Base-by-base conservation (phyloP, 2,329 filamentous ascomycete species). In the Pseudogymnoascus sp. region DNA sequence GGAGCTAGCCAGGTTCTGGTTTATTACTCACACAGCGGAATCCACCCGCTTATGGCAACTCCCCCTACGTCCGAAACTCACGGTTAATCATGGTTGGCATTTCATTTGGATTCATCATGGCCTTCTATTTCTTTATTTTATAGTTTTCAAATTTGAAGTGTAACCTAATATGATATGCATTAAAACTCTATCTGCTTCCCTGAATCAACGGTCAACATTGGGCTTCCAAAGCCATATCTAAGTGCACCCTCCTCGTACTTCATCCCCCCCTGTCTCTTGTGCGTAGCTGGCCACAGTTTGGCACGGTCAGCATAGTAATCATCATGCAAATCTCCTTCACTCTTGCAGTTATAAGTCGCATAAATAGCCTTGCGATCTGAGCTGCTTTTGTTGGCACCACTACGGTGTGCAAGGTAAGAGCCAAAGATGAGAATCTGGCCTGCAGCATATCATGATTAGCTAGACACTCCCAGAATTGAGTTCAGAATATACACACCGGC, bases 251-350 rank as follows among this genome's bases (percentile, higher is more conserved):
- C 72, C n/a, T 72, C 70, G 60, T 77, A 77, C 1, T 67, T 63
- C 56, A 73, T 67, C 9, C 74, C 73, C 2, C 71, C 65, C 59
- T 73, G 69, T 1, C 74, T 69, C 67, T 76, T 71, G 62, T 79
- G 77, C 9, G 75, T 77, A 1, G 76, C 72, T 7, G 76, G 76
- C 69, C 75, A 79, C 14, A 76, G 70, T 64, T 74, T 74, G 34
- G 71, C 68, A 12, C 77, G 70, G 66, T 78, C 75, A 8, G 66
- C 67, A 67, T 78, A 79, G 66, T 79, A 79, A 59, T 72, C 69
- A 63, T 75, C 73, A 64, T 76, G 76, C n/a, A 79, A 66, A 64
- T 77, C 72, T 1, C 77, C 77, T 61, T 79, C 77, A 0, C 66
- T 65, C 5, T 69, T 69, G 59, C 71, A 73, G 63, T 78, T 76